Evolutionary conservation across 768 basidiomycete species (phyloP).

Genomic region (Guyanaporus albipodus): DNA sequence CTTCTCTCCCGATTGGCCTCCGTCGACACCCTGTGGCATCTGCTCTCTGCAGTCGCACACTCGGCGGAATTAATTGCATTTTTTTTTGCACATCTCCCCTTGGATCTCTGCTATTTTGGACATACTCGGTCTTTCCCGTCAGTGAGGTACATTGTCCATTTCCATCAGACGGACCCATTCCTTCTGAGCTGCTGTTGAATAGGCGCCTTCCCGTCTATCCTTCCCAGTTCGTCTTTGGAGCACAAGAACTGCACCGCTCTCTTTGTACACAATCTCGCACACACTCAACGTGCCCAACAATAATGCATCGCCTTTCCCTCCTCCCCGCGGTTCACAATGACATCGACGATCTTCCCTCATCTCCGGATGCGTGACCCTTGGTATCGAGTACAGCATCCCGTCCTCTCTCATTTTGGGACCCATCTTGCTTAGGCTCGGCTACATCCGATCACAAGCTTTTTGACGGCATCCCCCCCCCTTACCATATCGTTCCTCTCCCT

Average conservation of each 20-base stretch:
- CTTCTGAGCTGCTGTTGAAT: constrained; percentile 18
- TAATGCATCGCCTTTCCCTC: background rate
- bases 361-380: constrained; percentile 23
- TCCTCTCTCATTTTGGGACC: too few species aligned
- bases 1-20: constrained; percentile 47
- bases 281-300: background rate
- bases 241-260: constrained; percentile 1
- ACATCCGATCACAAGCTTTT: constrained; percentile 23
- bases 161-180: constrained; percentile 18
- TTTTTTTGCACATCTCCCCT: constrained; percentile 42
- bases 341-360: constrained; percentile 7
- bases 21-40: constrained; percentile 38
- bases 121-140: constrained; percentile 28
- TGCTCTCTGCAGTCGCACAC: constrained; percentile 25
- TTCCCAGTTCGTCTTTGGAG: constrained; percentile 5
- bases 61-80: constrained; percentile 29
- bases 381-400: constrained; percentile 15
- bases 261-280: constrained; percentile 1
- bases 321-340: constrained; percentile 11
- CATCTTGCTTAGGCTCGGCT: too few species aligned
- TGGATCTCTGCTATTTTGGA: constrained; percentile 39
- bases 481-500: constrained; percentile 22
- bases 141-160: constrained; percentile 32
- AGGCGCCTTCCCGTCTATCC: constrained; percentile 9
- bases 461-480: constrained; percentile 25